Percentiles rank a stretch among this genome's conserved stretches.
These are phyloP conservation scores for Coelastrella sp. DNA, from an alignment of 139 green algal species.

Conservation along the genomic window DNA sequence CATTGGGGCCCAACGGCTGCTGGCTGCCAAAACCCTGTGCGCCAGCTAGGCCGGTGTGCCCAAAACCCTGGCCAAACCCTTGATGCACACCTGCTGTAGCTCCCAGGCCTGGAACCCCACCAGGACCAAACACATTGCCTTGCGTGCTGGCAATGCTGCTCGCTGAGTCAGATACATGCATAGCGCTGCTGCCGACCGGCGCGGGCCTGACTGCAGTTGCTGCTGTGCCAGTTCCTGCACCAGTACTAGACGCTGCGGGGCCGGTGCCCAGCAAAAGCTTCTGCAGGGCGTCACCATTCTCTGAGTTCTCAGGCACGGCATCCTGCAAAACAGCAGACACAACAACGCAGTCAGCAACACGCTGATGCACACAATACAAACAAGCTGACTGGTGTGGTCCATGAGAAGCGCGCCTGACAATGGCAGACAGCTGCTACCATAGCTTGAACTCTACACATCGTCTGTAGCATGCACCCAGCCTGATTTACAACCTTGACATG, in stretches of 20 bases:
- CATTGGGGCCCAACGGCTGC: background rate
- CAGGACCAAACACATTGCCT: slow-evolving; percentile 18
- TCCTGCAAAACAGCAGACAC: slow-evolving; percentile 9
- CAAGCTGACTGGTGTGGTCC: no score
- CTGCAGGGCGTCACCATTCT: slow-evolving; percentile 5
- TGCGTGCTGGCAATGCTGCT: slow-evolving; percentile 58
- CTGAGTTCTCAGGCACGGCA: background rate
- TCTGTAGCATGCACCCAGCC: no score
- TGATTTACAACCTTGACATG: no score
- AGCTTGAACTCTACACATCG: no score
- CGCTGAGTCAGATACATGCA: slow-evolving; percentile 65
- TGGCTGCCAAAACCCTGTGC: background rate
- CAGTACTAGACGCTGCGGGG: background rate
- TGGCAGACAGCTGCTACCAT: no score
- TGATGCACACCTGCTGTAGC: background rate
- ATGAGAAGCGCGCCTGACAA: no score
- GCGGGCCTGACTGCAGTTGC: background rate
- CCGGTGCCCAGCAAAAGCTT: slow-evolving; percentile 43
- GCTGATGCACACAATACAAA: no score
- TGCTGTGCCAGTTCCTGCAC: background rate
- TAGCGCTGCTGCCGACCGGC: background rate
- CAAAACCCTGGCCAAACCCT: background rate
- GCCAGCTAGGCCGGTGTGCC: slow-evolving; percentile 2
- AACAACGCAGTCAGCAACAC: background rate
- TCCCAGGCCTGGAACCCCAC: background rate